A percentile compares a stretch with the other conserved stretches of the same genome.
Evolutionary conservation across 805 yeast genomes (phyloP).

Genomic region (Candida silvicultrix): DNA sequence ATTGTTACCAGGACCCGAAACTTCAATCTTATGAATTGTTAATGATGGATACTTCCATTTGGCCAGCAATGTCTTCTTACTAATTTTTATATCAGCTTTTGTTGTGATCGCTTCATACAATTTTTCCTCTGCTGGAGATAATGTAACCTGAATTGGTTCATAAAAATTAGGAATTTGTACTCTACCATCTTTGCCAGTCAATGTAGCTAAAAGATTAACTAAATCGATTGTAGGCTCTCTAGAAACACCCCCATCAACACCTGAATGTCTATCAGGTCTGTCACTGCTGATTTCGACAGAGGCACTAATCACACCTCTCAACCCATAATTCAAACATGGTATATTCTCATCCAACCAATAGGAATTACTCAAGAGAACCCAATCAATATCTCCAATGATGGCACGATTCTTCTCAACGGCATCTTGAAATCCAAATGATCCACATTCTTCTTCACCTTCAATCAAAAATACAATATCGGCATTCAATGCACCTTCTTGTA

Average conservation of each 20-base stretch:
- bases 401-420: conserved; percentile 47
- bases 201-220: conserved; percentile 59
- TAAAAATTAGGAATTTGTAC: conserved; percentile 66
- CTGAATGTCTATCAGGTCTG: conserved; percentile 88
- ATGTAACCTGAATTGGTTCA: conserved; percentile 48
- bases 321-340: conserved; percentile 92
- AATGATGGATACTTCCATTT: conserved; percentile 90
- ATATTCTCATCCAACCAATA: conserved; percentile 87
- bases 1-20: conserved; percentile 85
- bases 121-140: conserved; percentile 50
- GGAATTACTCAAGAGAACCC: conserved; percentile 85
- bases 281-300: conserved; percentile 66
- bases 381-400: conserved; percentile 69
- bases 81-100: conserved; percentile 26
- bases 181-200: conserved; percentile 50
- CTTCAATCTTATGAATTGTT: conserved; percentile 76
- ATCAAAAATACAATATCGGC: conserved; percentile 77
- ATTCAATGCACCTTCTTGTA: conserved; percentile 41
- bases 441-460: conserved; percentile 96
- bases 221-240: conserved; percentile 88
- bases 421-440: conserved; percentile 77
- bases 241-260: conserved; percentile 90
- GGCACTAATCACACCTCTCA: conserved; percentile 85
- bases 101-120: conserved; percentile 57
- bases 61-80: conserved; percentile 52